A percentile compares a stretch with the other conserved stretches of the same genome.
These are phyloP conservation scores for Colletotrichum chrysophilum DNA, from an alignment of 2,329 filamentous ascomycete genomes.

Conservation along the genomic window DNA sequence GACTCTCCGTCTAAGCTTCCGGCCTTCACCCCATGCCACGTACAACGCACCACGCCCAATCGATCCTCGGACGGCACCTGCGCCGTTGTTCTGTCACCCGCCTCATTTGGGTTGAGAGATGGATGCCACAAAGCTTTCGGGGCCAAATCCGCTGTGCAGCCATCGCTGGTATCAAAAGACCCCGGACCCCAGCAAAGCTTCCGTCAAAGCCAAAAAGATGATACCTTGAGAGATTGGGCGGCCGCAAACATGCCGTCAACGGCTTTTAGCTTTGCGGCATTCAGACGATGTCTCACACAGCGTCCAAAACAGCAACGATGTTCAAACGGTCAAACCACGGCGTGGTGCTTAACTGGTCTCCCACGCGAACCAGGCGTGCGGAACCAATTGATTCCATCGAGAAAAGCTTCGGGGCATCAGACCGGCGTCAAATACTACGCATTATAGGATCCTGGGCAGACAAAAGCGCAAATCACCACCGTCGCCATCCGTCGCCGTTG, in stretches of 20 bases:
- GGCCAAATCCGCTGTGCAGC: neutral
- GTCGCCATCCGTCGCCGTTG: neutral
- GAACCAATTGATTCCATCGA: neutral
- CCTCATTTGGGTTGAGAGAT: neutral
- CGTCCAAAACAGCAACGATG: slow-evolving; percentile 6
- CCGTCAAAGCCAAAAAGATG: neutral
- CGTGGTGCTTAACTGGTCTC: neutral
- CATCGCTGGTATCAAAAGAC: neutral
- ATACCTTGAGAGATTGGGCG: neutral
- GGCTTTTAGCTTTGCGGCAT: slow-evolving; percentile 11
- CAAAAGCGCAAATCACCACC: neutral
- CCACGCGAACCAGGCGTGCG: slow-evolving; percentile 7
- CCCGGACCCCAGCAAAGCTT: neutral
- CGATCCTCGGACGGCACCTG: slow-evolving; percentile 17
- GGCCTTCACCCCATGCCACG: neutral
- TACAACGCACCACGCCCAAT: neutral
- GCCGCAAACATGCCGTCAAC: slow-evolving; percentile 5
- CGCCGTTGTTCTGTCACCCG: neutral
- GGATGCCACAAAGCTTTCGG: neutral
- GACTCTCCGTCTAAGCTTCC: neutral
- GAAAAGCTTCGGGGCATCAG: neutral
- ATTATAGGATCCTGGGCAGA: neutral
- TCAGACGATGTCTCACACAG: slow-evolving; percentile 16
- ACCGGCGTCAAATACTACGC: neutral
- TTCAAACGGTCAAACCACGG: neutral